Base-by-base conservation (phyloP, 2,329 filamentous ascomycete genomes). In the Penicillium sp. region DNA sequence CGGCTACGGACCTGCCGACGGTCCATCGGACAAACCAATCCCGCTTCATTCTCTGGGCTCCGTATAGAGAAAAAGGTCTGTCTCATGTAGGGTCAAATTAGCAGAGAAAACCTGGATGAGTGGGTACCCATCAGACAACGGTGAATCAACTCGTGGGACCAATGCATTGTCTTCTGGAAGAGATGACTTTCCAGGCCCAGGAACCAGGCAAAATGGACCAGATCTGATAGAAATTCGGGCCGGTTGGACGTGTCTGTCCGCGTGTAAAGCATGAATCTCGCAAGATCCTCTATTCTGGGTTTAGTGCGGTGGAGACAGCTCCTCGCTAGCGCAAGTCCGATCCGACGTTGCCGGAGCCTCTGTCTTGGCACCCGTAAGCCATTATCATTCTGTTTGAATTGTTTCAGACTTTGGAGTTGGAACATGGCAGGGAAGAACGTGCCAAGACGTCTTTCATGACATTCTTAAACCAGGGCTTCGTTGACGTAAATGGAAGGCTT, bases 231-330 rank as follows among this genome's bases (percentile, higher is more conserved):
- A 53, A 31, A 57, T 53, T 57, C 59, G 60, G 60, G 29, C 60
- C 56, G 57, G 58, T 14, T 54, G 19, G 41, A 46, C 26, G 47
- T 19, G 37, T 39, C 45, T 27, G 35, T 22, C 27, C 44, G 29
- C 43, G 49, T 19, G 26, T 27, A 10, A 10, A 35, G 41, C 48
- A 27, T 53, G 44, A 27, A 11, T 29, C 64, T 70, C 69, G 68
- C 68, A 70, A 70, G 62, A 33, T 50, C 48, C 58, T 57, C 68
- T 59, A 21, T 24, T 60, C 60, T 39, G n/a, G 67, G 67, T 65
- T 69, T 70, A 71, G 68, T 49, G 56, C 24, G 14, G 44, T 45
- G 50, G 60, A 29, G 45, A 37, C 14, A 44, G 26, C 2, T 24
- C 16, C 37, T 31, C 31, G 48, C 39, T 19, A 39, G 35, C 7